A percentile compares a stretch with the other conserved stretches of the same genome.
phyloP scores from a whole-genome alignment of 2,329 filamentous ascomycete genomes.

The Monosporascus sp. region DNA sequence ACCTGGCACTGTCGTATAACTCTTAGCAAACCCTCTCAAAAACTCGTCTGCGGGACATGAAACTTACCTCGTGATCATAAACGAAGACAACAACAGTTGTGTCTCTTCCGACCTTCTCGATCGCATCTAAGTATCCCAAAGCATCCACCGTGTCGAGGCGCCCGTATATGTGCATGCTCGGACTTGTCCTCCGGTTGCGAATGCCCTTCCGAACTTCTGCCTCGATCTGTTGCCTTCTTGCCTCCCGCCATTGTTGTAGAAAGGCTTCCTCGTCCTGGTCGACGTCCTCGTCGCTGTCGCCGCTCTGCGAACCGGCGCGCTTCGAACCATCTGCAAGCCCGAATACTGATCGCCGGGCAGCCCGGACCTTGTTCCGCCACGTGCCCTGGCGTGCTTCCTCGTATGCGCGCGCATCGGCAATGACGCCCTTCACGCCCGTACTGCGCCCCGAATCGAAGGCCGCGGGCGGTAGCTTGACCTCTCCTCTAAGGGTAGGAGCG shows the following conservation, averaged over 20 bases:
- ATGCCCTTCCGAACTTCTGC: slow-evolving; percentile 49
- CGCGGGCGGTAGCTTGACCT: slow-evolving; percentile 56
- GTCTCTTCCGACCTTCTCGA: slow-evolving; percentile 79
- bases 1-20: slow-evolving; percentile 61
- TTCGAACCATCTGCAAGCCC: slow-evolving; percentile 34
- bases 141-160: slow-evolving; percentile 81
- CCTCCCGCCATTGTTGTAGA: slow-evolving; percentile 78
- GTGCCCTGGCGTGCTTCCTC: slow-evolving; percentile 59
- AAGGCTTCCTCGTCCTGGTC: slow-evolving; percentile 72
- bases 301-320: slow-evolving; percentile 26
- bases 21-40: slow-evolving; percentile 21
- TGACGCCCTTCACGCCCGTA: slow-evolving; percentile 82
- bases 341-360: slow-evolving; percentile 51
- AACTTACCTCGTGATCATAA: slow-evolving; percentile 75
- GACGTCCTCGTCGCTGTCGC: slow-evolving; percentile 42
- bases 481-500: slow-evolving; percentile 48
- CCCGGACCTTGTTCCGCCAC: slow-evolving; percentile 47
- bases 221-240: slow-evolving; percentile 72
- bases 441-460: slow-evolving; percentile 64
- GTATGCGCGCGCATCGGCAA: slow-evolving; percentile 75
- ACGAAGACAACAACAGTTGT: slow-evolving; percentile 91
- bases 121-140: slow-evolving; percentile 87
- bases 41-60: neutral
- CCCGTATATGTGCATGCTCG: slow-evolving; percentile 73
- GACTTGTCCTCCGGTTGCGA: slow-evolving; percentile 65